Evolutionary conservation across 2,329 filamentous ascomycete genomes (phyloP).

Genomic region (Talaromyces amestolkiae): DNA sequence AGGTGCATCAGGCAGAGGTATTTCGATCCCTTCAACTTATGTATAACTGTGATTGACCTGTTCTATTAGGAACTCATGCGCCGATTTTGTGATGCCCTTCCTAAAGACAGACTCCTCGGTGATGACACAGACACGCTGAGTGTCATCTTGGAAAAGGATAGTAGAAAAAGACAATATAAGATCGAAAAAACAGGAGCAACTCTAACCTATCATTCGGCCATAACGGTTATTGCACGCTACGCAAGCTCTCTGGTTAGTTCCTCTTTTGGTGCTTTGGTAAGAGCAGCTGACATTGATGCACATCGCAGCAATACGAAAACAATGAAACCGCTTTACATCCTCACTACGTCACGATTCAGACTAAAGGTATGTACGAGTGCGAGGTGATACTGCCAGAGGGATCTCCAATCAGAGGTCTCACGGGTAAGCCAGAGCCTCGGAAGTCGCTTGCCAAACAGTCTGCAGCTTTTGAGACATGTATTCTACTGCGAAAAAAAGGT

Average conservation of each 20-base stretch:
- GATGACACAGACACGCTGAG: constrained; percentile 60
- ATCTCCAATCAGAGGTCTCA: constrained; percentile 66
- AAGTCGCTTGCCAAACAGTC: constrained; percentile 83
- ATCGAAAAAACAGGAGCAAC: constrained; percentile 70
- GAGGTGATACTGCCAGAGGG: constrained; percentile 75
- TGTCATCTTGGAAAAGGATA: constrained; percentile 54
- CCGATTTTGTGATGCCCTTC: constrained; percentile 71
- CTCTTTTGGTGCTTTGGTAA: background rate
- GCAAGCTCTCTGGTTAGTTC: constrained; percentile 60
- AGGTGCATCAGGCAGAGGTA: constrained; percentile 47
- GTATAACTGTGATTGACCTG: background rate
- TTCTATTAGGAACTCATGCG: constrained; percentile 56
- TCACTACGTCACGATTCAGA: constrained; percentile 60
- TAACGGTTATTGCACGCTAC: constrained; percentile 71
- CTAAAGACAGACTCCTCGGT: constrained; percentile 68
- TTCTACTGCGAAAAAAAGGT: constrained; percentile 63
- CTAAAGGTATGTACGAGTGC: constrained; percentile 64
- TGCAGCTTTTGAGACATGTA: constrained; percentile 80
- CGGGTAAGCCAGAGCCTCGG: constrained; percentile 62
- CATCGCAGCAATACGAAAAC: constrained; percentile 45
- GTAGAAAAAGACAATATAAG: constrained; percentile 54
- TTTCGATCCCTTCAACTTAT: background rate
- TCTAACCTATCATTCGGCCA: constrained; percentile 72
- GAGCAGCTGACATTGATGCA: constrained; percentile 15
- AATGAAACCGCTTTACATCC: constrained; percentile 49